Evolutionary conservation across 2,329 filamentous ascomycete genomes (phyloP).

Genomic region (Chrysosporium keratinophilum): DNA sequence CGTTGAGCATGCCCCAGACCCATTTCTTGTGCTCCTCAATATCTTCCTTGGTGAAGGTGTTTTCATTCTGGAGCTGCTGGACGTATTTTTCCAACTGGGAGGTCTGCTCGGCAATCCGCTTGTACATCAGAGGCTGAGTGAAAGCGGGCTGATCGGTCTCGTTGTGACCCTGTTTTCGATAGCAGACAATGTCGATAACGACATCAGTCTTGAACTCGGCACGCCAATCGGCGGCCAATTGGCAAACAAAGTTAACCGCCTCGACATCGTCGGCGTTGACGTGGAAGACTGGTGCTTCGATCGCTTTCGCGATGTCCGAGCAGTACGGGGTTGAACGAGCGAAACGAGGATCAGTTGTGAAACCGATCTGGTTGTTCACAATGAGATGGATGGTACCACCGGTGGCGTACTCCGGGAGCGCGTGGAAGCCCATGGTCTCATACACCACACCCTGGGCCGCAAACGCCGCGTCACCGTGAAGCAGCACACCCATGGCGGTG

Average conservation of each 20-base stretch:
- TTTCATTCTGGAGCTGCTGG: slow-evolving; percentile 74
- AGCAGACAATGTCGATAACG: slow-evolving; percentile 96
- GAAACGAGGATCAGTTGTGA: slow-evolving; percentile 96
- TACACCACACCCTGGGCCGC: slow-evolving; percentile 96
- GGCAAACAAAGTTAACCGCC: slow-evolving; percentile 96
- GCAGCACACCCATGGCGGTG: slow-evolving; percentile 86
- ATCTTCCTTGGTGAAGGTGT: slow-evolving; percentile 93
- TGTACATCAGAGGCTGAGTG: slow-evolving; percentile 99
- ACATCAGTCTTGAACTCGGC: slow-evolving; percentile 98
- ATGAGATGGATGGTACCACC: slow-evolving; percentile 94
- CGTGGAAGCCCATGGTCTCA: slow-evolving; percentile 96
- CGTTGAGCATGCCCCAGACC: slow-evolving; percentile 98
- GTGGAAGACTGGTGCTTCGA: slow-evolving; percentile 97
- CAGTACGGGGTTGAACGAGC: slow-evolving; percentile 96
- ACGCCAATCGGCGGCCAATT: slow-evolving; percentile 93
- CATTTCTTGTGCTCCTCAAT: slow-evolving; percentile 98
- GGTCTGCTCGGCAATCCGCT: slow-evolving; percentile 78
- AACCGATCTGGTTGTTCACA: slow-evolving; percentile 99
- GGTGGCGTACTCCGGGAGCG: slow-evolving; percentile 89
- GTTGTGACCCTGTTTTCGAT: slow-evolving; percentile 98
- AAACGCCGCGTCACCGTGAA: slow-evolving; percentile 96
- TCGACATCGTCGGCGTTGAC: slow-evolving; percentile 98
- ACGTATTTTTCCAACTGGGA: slow-evolving; percentile 85
- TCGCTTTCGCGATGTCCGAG: slow-evolving; percentile 97
- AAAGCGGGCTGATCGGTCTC: slow-evolving; percentile 99